Conservation (phyloP, 2,329 filamentous ascomycete species). For the Nothophaeocryptopus gaeumannii region DNA sequence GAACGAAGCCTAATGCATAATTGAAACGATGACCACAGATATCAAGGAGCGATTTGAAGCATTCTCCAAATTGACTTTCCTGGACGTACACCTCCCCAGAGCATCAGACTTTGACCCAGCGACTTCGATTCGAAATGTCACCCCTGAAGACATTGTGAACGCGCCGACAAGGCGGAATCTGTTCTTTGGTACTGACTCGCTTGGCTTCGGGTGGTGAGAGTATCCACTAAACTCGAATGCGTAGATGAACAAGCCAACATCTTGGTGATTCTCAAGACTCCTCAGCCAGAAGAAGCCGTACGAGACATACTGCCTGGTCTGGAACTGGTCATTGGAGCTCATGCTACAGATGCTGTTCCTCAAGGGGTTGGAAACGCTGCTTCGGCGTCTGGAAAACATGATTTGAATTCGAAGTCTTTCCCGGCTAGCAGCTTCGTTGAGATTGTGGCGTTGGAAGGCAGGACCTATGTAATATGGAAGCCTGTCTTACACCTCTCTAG, state of each 20-base stretch:
- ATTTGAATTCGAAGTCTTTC: slow-evolving; percentile 23
- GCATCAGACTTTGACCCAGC: slow-evolving; percentile 21
- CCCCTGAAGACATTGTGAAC: slow-evolving; percentile 23
- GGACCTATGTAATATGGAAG: slow-evolving; percentile 32
- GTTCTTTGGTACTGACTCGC: slow-evolving; percentile 29
- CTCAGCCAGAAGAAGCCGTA: slow-evolving; percentile 18
- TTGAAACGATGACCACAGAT: too few species aligned
- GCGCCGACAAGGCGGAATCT: slow-evolving; percentile 28
- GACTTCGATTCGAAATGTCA: slow-evolving; percentile 20
- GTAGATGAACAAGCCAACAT: slow-evolving; percentile 31
- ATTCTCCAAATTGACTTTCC: slow-evolving; percentile 22
- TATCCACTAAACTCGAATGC: slow-evolving; percentile 9
- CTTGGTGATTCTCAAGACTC: slow-evolving; percentile 27
- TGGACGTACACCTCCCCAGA: slow-evolving; percentile 30
- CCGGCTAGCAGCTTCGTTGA: slow-evolving; percentile 15
- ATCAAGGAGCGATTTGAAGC: slow-evolving; percentile 24
- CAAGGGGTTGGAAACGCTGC: slow-evolving; percentile 29
- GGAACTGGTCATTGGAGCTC: slow-evolving; percentile 30
- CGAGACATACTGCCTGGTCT: slow-evolving; percentile 25
- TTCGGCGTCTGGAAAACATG: slow-evolving; percentile 32
- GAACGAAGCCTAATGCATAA: too few species aligned
- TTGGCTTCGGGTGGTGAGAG: too few species aligned
- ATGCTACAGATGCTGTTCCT: slow-evolving; percentile 35
- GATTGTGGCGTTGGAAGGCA: slow-evolving; percentile 20
- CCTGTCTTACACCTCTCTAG: slow-evolving; percentile 27